Evolutionary conservation across 306 rosid species (phyloP).

Genomic region (Quercus glauca): DNA sequence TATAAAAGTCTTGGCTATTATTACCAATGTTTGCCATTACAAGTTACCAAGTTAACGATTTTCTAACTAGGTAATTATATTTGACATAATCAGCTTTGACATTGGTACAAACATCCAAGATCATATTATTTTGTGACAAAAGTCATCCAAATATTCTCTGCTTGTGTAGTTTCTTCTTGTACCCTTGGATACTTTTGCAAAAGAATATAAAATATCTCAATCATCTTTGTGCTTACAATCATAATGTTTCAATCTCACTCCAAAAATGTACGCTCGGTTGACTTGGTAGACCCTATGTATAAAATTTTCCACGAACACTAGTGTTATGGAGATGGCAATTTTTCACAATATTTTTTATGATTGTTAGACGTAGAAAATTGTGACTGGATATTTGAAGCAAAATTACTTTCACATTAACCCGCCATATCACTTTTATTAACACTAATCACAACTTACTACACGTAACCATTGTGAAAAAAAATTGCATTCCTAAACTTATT

Average conservation of each 20-base stretch:
- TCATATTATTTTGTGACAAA: conserved; percentile 5
- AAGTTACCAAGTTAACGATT: conserved; percentile 29
- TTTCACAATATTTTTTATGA: too few species aligned
- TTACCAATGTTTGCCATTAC: conserved; percentile 47
- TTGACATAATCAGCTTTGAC: conserved; percentile 29
- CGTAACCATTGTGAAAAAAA: too few species aligned
- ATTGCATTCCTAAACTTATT: too few species aligned
- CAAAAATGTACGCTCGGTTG: neutral
- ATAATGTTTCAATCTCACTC: neutral
- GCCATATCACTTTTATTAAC: too few species aligned
- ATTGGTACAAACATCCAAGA: conserved; percentile 20
- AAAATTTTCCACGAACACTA: neutral
- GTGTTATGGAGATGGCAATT: too few species aligned
- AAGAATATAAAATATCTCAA: neutral
- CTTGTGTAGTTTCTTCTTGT: neutral
- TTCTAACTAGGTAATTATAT: conserved; percentile 32
- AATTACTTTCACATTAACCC: too few species aligned
- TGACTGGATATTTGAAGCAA: too few species aligned
- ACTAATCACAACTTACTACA: too few species aligned
- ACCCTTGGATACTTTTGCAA: neutral
- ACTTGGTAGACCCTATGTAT: neutral
- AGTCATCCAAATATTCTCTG: neutral
- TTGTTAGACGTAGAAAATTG: too few species aligned
- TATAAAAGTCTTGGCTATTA: conserved; percentile 44
- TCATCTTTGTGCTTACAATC: neutral